Conservation (phyloP, 148 eudicot species). For the Nepenthes mirabilis region DNA sequence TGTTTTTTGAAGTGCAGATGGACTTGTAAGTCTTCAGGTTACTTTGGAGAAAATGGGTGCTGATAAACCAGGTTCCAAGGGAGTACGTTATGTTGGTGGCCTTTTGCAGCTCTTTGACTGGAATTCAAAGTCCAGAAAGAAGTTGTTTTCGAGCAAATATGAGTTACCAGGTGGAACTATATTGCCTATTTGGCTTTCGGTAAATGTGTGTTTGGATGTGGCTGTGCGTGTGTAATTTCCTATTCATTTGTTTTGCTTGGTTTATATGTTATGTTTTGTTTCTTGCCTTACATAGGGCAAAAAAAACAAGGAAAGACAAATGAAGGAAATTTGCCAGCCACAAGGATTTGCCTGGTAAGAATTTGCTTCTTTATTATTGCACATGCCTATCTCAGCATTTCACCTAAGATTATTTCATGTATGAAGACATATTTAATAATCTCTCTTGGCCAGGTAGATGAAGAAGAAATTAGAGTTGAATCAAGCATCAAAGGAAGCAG, state of each 20-base stretch:
- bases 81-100: constrained; percentile 84
- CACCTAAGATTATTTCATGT: neutral
- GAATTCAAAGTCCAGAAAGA: constrained; percentile 94
- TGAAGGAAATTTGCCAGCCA: constrained; percentile 49
- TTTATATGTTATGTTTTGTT: constrained; percentile 6
- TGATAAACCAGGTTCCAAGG: constrained; percentile 52
- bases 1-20: constrained; percentile 5
- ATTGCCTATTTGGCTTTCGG: neutral
- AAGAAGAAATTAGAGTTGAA: constrained; percentile 44
- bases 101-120: constrained; percentile 94
- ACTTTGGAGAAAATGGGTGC: constrained; percentile 42
- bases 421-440: neutral
- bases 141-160: constrained; percentile 66
- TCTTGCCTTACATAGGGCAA: constrained; percentile 33
- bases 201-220: neutral
- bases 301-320: constrained; percentile 58
- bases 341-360: constrained; percentile 45
- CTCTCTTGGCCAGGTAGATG: constrained; percentile 38
- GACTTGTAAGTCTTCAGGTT: constrained; percentile 8
- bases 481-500: constrained; percentile 58
- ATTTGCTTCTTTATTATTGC: neutral
- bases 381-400: neutral
- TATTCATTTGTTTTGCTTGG: neutral
- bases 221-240: neutral
- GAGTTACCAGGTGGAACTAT: constrained; percentile 48